These are phyloP conservation scores for Moricandia moricandioides DNA, from an alignment of 345 rosid species.

Conservation along the genomic window DNA sequence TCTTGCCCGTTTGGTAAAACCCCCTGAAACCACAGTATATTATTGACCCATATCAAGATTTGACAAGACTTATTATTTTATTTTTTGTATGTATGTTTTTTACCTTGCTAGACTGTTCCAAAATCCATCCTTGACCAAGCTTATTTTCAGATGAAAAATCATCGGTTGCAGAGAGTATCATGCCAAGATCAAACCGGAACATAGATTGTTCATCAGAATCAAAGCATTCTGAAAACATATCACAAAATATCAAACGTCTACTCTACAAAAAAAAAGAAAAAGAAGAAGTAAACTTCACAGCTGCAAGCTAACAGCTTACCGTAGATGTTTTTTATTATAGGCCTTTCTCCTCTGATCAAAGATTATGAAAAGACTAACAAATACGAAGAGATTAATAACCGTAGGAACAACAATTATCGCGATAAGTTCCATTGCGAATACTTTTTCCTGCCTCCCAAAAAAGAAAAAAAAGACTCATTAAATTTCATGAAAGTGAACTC, in stretches of 20 bases:
- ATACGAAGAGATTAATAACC: background rate
- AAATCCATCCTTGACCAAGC: background rate
- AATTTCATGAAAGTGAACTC: no score
- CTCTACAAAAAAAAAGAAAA: background rate
- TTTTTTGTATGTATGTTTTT: background rate
- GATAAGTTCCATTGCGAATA: constrained; percentile 7
- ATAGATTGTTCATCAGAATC: constrained; percentile 8
- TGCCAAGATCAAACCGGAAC: constrained; percentile 2
- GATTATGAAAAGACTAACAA: background rate
- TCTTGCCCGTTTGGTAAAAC: constrained; percentile 33
- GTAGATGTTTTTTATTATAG: background rate
- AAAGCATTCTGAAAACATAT: constrained; percentile 1
- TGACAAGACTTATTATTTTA: background rate
- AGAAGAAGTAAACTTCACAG: background rate
- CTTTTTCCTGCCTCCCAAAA: constrained; percentile 17
- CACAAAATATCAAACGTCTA: background rate
- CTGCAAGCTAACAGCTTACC: background rate
- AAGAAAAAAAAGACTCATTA: background rate
- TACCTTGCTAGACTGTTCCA: background rate
- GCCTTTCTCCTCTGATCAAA: constrained; percentile 7
- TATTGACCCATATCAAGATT: background rate
- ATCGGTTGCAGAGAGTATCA: background rate
- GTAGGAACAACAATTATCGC: constrained; percentile 27
- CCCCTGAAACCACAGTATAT: constrained; percentile 36
- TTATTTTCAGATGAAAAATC: background rate